Conservation (phyloP, 805 yeast genomes). For the Starmerella kuoi region DNA sequence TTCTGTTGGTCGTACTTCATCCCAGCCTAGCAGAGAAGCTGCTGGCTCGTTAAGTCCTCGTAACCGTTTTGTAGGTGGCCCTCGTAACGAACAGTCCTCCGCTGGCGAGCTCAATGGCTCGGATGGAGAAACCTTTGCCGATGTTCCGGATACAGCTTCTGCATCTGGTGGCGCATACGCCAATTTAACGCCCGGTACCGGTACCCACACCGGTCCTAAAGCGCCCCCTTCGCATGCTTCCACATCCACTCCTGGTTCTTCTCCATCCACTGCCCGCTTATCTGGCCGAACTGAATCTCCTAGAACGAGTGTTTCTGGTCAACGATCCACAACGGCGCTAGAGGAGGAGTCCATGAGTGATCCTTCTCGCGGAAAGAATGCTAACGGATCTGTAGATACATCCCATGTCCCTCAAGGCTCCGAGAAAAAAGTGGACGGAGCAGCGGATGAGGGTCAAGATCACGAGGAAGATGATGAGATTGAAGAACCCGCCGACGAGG, state of each 20-base stretch:
- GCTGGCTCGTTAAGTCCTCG: slow-evolving; percentile 14
- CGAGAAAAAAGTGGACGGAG: not conserved
- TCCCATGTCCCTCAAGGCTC: not conserved
- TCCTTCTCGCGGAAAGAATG: not conserved
- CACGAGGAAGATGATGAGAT: not conserved
- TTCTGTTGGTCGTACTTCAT: slow-evolving; percentile 4
- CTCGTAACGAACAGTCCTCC: not conserved
- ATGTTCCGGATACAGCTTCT: not conserved
- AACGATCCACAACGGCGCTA: not conserved
- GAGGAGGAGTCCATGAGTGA: not conserved
- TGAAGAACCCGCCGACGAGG: not conserved
- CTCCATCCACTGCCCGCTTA: not conserved
- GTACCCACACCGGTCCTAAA: not conserved
- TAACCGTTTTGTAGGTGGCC: slow-evolving; percentile 8
- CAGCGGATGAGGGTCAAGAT: not conserved
- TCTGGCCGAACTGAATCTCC: not conserved
- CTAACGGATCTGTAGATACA: not conserved
- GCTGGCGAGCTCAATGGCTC: not conserved
- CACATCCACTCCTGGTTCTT: not conserved
- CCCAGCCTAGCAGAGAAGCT: slow-evolving; percentile 14
- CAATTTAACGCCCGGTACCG: not conserved
- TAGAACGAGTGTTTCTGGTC: not conserved
- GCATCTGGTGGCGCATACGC: not conserved
- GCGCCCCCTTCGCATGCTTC: not conserved
- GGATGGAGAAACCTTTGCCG: not conserved